Evolutionary conservation across 345 rosid genomes (phyloP).

Genomic region (Syzygium aqueum): DNA sequence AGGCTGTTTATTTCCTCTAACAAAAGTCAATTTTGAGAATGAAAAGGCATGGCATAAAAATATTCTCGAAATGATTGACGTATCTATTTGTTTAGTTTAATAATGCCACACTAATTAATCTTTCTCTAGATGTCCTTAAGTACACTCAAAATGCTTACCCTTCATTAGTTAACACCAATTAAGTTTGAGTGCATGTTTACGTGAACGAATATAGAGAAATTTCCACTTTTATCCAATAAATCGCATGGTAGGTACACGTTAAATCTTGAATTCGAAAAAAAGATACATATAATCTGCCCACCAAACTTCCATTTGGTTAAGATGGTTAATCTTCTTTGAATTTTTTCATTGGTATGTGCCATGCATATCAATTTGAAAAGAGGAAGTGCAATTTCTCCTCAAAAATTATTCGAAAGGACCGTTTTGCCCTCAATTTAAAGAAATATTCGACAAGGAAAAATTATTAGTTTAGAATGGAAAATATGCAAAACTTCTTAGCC

Average conservation of each 20-base stretch:
- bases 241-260: not conserved
- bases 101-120: not conserved
- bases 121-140: not conserved
- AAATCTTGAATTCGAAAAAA: not conserved
- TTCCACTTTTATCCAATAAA: not conserved
- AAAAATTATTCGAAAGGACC: not conserved
- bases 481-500: not conserved
- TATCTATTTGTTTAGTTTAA: not conserved
- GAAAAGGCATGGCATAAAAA: not conserved
- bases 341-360: not conserved
- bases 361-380: not conserved
- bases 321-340: not conserved
- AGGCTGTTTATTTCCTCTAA: not conserved
- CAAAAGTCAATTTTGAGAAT: not conserved
- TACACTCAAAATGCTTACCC: not conserved
- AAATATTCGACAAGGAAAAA: not conserved
- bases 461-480: not conserved
- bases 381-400: not conserved
- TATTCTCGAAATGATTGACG: not conserved
- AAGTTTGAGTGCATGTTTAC: not conserved
- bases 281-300: not conserved
- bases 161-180: not conserved
- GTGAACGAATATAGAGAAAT: not conserved
- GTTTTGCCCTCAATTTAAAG: not conserved
- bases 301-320: not conserved